Evolutionary conservation across 192 early-diverging fungal genomes (phyloP).

Genomic region (Linnemannia hyalina): DNA sequence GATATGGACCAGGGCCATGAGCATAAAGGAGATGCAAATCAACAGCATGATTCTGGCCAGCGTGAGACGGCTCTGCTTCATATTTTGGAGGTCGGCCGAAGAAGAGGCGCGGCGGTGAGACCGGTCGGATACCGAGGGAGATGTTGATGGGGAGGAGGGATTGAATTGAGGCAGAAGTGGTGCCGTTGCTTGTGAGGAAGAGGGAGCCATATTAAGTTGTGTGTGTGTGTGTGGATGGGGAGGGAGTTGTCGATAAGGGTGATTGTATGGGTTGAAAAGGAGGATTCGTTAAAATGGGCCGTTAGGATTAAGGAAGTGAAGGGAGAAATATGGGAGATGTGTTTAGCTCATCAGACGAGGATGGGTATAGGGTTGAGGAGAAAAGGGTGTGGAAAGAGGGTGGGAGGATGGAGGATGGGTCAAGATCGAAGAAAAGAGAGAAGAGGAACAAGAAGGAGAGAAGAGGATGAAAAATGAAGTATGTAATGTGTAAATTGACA

Average conservation of each 20-base stretch:
- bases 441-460: background rate
- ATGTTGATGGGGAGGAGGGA: slow-evolving; percentile 3
- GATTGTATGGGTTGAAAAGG: background rate
- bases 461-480: background rate
- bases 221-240: background rate
- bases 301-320: background rate
- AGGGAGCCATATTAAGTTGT: background rate
- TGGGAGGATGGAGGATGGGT: background rate
- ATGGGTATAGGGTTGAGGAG: background rate
- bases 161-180: slow-evolving; percentile 17
- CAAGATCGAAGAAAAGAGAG: background rate
- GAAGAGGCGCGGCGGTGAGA: background rate
- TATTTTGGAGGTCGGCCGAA: background rate
- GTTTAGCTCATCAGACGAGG: slow-evolving; percentile 3
- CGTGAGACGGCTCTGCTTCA: slow-evolving; percentile 28
- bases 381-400: background rate
- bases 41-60: slow-evolving; percentile 23
- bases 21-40: slow-evolving; percentile 33
- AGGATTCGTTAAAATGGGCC: background rate
- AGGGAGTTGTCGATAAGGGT: too few relatives aligned
- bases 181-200: slow-evolving; percentile 8
- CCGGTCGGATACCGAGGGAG: background rate
- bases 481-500: background rate
- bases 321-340: background rate
- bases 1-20: slow-evolving; percentile 35